Evolutionary conservation across 768 basidiomycete genomes (phyloP).

Genomic region (Botryobasidium botryosum): DNA sequence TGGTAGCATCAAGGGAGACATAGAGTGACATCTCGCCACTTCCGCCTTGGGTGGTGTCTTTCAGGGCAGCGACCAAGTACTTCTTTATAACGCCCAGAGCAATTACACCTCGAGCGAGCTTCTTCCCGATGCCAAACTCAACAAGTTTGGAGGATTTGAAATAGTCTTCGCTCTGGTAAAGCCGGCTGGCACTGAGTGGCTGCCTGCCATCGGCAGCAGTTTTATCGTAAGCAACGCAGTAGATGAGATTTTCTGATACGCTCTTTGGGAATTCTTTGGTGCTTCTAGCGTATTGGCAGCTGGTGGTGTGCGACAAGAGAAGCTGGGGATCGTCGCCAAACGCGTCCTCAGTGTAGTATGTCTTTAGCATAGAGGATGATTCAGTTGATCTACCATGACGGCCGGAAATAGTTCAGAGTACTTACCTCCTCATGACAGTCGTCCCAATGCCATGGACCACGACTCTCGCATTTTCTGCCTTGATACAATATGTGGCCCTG

Average conservation of each 20-base stretch:
- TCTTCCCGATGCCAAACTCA: constrained; percentile 66
- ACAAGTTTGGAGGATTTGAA: constrained; percentile 56
- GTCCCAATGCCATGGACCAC: constrained; percentile 30
- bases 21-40: constrained; percentile 65
- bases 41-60: constrained; percentile 26
- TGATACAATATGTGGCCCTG: constrained; percentile 66
- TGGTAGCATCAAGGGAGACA: constrained; percentile 65
- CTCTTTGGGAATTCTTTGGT: constrained; percentile 70
- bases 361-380: constrained; percentile 28
- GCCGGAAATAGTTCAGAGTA: constrained; percentile 6
- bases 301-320: constrained; percentile 52
- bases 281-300: constrained; percentile 83
- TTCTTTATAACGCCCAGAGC: constrained; percentile 88
- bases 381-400: background rate
- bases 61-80: constrained; percentile 80
- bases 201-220: constrained; percentile 27
- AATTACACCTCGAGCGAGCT: constrained; percentile 73
- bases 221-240: constrained; percentile 74
- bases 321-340: constrained; percentile 44
- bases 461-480: constrained; percentile 41
- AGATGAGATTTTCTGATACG: constrained; percentile 69
- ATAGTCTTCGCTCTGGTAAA: constrained; percentile 77
- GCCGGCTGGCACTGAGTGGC: constrained; percentile 40
- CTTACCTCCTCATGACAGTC: constrained; percentile 60
- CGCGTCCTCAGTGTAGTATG: constrained; percentile 74